Conservation (phyloP, 352 stramenopile species). For the Pythium rhizo-oryzae region DNA sequence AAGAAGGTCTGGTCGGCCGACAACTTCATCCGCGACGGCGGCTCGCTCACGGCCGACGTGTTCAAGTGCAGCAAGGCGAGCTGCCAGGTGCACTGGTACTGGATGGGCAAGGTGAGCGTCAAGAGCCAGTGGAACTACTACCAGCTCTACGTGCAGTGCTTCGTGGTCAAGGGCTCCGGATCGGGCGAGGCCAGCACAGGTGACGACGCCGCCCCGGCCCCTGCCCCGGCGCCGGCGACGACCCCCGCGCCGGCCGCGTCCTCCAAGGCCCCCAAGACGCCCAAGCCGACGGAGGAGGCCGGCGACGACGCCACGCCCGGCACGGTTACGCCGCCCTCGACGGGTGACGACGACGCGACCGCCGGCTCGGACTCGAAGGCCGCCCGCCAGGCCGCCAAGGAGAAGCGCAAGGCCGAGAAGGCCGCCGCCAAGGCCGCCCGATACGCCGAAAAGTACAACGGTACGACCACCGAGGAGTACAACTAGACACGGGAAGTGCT, state of each 20-base stretch:
- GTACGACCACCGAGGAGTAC: no score
- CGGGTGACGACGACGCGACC: not conserved
- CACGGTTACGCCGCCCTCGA: constrained; percentile 6
- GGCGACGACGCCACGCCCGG: constrained; percentile 9
- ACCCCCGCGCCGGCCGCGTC: not conserved
- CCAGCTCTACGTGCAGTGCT: constrained; percentile 35
- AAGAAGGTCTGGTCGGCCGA: constrained; percentile 25
- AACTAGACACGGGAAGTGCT: no score
- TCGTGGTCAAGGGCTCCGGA: constrained; percentile 26
- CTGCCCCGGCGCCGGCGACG: not conserved
- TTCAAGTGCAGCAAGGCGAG: constrained; percentile 29
- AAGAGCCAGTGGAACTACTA: constrained; percentile 34
- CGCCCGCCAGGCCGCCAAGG: constrained; percentile 13
- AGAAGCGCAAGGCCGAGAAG: constrained; percentile 22
- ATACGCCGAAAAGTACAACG: constrained; percentile 3
- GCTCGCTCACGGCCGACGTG: constrained; percentile 15
- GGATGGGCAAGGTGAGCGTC: constrained; percentile 30
- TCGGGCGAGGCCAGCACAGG: not conserved
- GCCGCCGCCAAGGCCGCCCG: constrained; percentile 12
- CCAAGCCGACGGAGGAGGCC: not conserved
- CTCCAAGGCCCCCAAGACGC: not conserved
- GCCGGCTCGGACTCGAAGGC: constrained; percentile 8
- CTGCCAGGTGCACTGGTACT: constrained; percentile 31
- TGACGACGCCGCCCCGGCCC: not conserved
- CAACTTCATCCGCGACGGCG: constrained; percentile 30